These are phyloP conservation scores for Acacia concinna DNA, from an alignment of 331 rosid species.

Conservation along the genomic window DNA sequence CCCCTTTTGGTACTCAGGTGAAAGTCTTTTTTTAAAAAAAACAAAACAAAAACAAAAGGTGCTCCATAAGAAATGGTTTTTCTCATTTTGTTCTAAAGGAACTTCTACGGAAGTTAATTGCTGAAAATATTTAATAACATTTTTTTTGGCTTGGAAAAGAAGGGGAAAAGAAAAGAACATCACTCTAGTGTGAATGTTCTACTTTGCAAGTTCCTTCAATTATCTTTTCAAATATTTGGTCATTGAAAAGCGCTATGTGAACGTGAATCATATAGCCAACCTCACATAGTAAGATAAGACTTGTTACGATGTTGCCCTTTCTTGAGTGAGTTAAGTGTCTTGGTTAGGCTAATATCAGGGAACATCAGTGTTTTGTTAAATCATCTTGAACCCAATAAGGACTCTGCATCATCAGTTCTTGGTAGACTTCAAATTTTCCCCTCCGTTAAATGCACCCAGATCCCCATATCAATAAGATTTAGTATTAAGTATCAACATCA, in stretches of 20 bases:
- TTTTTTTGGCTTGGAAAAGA: not conserved
- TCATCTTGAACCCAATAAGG: not conserved
- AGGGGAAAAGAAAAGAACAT: not conserved
- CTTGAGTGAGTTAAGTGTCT: not conserved
- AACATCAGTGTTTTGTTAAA: not conserved
- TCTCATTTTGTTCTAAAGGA: constrained; percentile 85
- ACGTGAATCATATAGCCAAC: no score
- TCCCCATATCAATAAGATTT: not conserved
- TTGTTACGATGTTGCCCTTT: not conserved
- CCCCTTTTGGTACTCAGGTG: not conserved
- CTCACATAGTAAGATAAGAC: no score
- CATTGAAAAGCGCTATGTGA: no score
- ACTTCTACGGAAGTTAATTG: constrained; percentile 92
- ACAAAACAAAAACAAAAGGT: no score
- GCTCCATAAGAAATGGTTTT: constrained; percentile 12
- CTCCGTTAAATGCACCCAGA: not conserved
- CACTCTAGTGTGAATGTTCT: not conserved
- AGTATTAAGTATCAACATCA: not conserved
- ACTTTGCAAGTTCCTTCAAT: not conserved
- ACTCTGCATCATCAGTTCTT: not conserved
- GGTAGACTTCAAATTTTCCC: not conserved
- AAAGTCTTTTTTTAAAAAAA: not conserved
- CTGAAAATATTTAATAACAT: constrained; percentile 38
- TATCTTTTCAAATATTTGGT: no score
- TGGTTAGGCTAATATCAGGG: not conserved